Evolutionary conservation across 352 stramenopile species (phyloP).

Genomic region (Phytophthora meadii): DNA sequence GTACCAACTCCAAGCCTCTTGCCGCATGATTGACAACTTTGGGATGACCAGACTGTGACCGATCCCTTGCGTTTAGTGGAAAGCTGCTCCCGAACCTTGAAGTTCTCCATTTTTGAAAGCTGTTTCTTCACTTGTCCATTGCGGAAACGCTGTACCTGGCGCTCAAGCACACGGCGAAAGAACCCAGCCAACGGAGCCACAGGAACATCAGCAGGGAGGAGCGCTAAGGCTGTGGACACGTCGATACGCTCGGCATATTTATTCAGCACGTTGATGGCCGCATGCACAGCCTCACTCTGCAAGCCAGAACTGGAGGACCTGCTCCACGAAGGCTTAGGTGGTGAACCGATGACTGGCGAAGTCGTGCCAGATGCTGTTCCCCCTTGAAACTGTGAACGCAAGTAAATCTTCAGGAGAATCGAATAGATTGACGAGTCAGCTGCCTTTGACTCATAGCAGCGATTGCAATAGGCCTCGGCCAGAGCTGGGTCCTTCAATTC

Average conservation of each 20-base stretch:
- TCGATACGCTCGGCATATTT: constrained; percentile 87
- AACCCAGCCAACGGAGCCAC: constrained; percentile 60
- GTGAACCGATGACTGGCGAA: constrained; percentile 21
- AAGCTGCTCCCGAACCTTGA: constrained; percentile 75
- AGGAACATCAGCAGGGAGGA: constrained; percentile 68
- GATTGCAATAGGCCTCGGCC: constrained; percentile 84
- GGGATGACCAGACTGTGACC: constrained; percentile 79
- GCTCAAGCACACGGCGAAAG: constrained; percentile 78
- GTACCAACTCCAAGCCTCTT: constrained; percentile 76
- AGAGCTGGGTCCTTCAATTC: constrained; percentile 75
- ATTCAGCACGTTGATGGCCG: constrained; percentile 79
- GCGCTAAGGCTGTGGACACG: constrained; percentile 74
- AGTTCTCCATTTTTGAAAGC: constrained; percentile 90
- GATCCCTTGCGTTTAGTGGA: constrained; percentile 69
- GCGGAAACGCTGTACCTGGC: constrained; percentile 73
- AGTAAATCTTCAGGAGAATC: constrained; percentile 74
- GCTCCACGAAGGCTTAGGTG: constrained; percentile 35
- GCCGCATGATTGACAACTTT: constrained; percentile 73
- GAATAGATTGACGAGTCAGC: constrained; percentile 87
- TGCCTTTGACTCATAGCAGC: constrained; percentile 77
- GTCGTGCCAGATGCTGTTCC: constrained; percentile 22
- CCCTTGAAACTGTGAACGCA: constrained; percentile 50
- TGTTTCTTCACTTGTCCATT: constrained; percentile 89
- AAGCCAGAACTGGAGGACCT: constrained; percentile 23
- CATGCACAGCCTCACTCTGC: constrained; percentile 68